phyloP scores from a whole-genome alignment of 2,329 filamentous ascomycete species.

The Pseudogymnoascus sp. region DNA sequence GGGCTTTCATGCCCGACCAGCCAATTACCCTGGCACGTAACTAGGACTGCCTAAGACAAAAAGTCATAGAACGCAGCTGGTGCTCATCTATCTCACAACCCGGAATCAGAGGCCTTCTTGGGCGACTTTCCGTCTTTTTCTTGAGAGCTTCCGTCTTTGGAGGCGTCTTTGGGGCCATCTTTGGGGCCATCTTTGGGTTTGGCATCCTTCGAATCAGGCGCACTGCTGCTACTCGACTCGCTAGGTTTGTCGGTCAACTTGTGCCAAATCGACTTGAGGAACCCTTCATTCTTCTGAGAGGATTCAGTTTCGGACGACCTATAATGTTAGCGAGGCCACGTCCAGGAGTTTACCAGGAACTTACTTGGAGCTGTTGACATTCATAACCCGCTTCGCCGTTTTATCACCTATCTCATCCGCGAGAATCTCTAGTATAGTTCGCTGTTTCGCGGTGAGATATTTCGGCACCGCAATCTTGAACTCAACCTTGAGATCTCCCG shows the following conservation, averaged over 20 bases:
- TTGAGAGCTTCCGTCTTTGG: background rate
- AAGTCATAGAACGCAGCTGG: background rate
- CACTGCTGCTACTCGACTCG: slow-evolving; percentile 2
- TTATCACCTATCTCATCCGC: slow-evolving; percentile 95
- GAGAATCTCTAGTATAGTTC: slow-evolving; percentile 89
- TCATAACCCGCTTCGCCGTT: slow-evolving; percentile 88
- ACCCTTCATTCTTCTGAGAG: slow-evolving; percentile 74
- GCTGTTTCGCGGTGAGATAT: slow-evolving; percentile 83
- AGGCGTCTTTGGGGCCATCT: background rate
- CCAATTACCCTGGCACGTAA: background rate
- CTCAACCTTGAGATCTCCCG: slow-evolving; percentile 84
- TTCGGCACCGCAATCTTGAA: slow-evolving; percentile 96
- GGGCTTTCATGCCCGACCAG: background rate
- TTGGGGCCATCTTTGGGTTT: slow-evolving; percentile 3
- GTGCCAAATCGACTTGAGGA: slow-evolving; percentile 90
- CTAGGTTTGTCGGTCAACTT: slow-evolving; percentile 66
- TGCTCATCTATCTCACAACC: background rate
- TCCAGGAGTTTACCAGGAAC: slow-evolving; percentile 21
- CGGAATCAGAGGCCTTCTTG: slow-evolving; percentile 17
- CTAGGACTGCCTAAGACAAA: background rate
- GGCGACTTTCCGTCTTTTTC: slow-evolving; percentile 16
- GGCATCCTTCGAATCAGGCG: slow-evolving; percentile 10
- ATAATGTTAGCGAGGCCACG: background rate
- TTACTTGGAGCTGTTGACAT: slow-evolving; percentile 53
- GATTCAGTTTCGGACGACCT: slow-evolving; percentile 12